Evolutionary conservation across 1,139 yeast genomes (phyloP).

Genomic region (Wickerhamomyces sp.): DNA sequence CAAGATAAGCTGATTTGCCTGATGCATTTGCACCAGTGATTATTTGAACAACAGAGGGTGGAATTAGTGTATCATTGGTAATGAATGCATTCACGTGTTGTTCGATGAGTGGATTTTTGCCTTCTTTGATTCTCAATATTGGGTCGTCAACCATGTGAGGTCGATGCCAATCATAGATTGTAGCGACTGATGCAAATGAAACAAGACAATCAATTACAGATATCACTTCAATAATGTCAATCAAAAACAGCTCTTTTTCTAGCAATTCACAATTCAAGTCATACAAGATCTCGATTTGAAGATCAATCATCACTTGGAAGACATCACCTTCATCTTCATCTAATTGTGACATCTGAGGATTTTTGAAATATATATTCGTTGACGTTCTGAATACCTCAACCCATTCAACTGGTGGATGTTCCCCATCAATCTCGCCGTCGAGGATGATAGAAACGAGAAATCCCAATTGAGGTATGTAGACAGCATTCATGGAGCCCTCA

Average conservation of each 20-base stretch:
- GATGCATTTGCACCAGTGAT: slow-evolving; percentile 50
- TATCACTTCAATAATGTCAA: slow-evolving; percentile 20
- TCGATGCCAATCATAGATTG: slow-evolving; percentile 27
- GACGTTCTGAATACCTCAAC: slow-evolving; percentile 35
- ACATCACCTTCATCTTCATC: slow-evolving; percentile 39
- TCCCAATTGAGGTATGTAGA: slow-evolving; percentile 36
- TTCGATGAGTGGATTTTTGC: slow-evolving; percentile 40
- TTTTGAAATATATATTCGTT: slow-evolving; percentile 34
- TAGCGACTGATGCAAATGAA: slow-evolving; percentile 33
- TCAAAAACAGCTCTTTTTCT: slow-evolving; percentile 16
- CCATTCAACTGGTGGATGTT: slow-evolving; percentile 23
- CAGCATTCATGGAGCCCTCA: slow-evolving; percentile 32
- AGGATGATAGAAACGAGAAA: slow-evolving; percentile 29
- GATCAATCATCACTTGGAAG: slow-evolving; percentile 33
- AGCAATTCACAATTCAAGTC: slow-evolving; percentile 28
- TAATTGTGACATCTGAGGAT: slow-evolving; percentile 25
- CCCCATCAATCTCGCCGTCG: slow-evolving; percentile 3
- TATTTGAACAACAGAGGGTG: slow-evolving; percentile 25
- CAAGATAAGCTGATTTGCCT: slow-evolving; percentile 43
- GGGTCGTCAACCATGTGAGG: slow-evolving; percentile 32
- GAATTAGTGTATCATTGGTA: slow-evolving; percentile 31
- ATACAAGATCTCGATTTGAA: slow-evolving; percentile 37
- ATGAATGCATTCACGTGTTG: slow-evolving; percentile 30
- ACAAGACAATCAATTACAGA: slow-evolving; percentile 36
- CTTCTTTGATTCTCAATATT: slow-evolving; percentile 20